These are phyloP conservation scores for Achaetomiella virescens DNA, from an alignment of 495 filamentous ascomycete species.

Conservation along the genomic window DNA sequence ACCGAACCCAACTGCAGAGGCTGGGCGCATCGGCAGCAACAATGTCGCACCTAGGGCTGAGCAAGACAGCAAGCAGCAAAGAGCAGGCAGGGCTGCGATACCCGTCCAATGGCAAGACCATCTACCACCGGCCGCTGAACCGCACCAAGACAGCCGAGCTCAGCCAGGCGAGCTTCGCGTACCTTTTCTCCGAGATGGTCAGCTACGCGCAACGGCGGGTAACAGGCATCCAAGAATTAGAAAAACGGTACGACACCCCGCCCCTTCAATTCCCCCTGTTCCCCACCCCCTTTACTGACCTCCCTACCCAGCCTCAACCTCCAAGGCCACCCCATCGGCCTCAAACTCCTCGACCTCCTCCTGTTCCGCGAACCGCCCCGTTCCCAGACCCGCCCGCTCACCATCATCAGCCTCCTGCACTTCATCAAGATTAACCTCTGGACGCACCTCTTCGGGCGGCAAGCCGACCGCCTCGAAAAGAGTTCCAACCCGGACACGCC, in stretches of 20 bases:
- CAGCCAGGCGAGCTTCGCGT: slow-evolving; percentile 89
- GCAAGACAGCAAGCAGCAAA: slow-evolving; percentile 14
- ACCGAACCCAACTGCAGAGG: neutral
- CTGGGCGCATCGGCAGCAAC: neutral
- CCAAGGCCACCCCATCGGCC: slow-evolving; percentile 91
- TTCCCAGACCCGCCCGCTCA: slow-evolving; percentile 69
- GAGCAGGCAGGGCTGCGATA: slow-evolving; percentile 63
- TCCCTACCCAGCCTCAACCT: slow-evolving; percentile 63
- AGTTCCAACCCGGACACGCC: slow-evolving; percentile 69
- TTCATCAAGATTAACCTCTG: slow-evolving; percentile 88
- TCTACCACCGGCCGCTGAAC: slow-evolving; percentile 94
- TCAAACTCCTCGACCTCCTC: slow-evolving; percentile 90
- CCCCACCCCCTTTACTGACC: neutral
- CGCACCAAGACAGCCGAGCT: slow-evolving; percentile 79
- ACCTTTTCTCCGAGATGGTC: slow-evolving; percentile 95
- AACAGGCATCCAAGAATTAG: slow-evolving; percentile 85
- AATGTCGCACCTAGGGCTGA: slow-evolving; percentile 12
- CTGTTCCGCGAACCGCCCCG: slow-evolving; percentile 68
- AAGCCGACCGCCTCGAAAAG: slow-evolving; percentile 88
- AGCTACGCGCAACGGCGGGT: slow-evolving; percentile 87
- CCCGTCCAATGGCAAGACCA: slow-evolving; percentile 92
- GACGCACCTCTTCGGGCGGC: slow-evolving; percentile 83
- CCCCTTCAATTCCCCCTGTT: neutral
- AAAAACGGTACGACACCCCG: slow-evolving; percentile 66
- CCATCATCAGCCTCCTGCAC: slow-evolving; percentile 86